Base-by-base conservation (phyloP, 176 grass and related monocot species). In the Echinochloa phyllopogon region DNA sequence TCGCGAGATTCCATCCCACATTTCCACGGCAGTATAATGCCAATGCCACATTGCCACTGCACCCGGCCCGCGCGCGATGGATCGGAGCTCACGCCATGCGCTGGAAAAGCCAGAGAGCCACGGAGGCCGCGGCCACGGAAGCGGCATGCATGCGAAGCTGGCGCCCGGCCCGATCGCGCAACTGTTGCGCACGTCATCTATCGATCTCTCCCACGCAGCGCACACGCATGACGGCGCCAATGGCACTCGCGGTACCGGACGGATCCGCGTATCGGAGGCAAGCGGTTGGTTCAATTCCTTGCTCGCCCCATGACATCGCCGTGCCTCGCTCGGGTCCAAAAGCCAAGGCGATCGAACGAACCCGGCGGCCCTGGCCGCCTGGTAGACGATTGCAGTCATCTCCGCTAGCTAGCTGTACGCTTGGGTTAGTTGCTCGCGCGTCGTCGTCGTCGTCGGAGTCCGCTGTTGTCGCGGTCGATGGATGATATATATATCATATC, bases 171-270 rank as follows among this genome's bases (percentile, higher is more conserved):
- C 81, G 36, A 62, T 52, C 1, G 36, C n/a, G 53, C 47, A 73
- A 89, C 81, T 74, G 74, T 48, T 66, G 74, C 21, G 65, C 25
- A 6, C 64, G 74, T 73, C 86, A 84, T 78, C 25, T 25, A 7
- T 25, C n/a, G n/a, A n/a, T n/a, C n/a, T n/a, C 55, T 6, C 3
- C 58, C 80, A 49, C 49, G 47, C 14, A 23, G 29, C 29, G 29
- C 29, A 33, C 29, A 33, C 40, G 8, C 50, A 29, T 24, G 66
- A 41, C 66, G 40, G 40, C 6, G 65, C 37, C 29, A 2, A 2
- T 1, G 29, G 21, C 53, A 20, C 20, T 3, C 44, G 5, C 23
- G 21, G 21, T n/a, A 12, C 24, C 43, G 45, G 68, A 43, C 53
- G 42, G 23, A 27, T 48, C 11, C 13, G 78, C 68, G 37, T 1